phyloP scores from a whole-genome alignment of 108 stramenopile genomes.

The Hondaea fermentalgiana region DNA sequence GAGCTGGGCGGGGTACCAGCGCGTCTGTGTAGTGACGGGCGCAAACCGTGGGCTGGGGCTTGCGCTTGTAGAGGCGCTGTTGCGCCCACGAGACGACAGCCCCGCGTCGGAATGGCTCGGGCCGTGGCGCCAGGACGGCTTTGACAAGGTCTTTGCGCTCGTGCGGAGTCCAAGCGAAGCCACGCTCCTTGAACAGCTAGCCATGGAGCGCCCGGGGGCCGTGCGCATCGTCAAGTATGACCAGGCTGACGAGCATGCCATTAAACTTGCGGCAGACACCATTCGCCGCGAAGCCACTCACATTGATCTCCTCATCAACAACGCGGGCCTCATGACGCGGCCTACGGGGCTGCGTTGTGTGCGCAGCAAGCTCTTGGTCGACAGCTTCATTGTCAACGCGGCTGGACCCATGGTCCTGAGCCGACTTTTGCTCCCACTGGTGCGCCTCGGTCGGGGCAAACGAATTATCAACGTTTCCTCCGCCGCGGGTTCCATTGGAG shows the following conservation, averaged over 20 bases:
- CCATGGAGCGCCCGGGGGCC: neutral
- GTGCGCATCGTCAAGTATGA: neutral
- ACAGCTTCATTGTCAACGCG: neutral
- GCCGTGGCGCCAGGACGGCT: neutral
- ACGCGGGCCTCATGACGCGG: neutral
- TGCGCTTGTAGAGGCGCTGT: neutral
- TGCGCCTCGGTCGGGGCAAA: neutral
- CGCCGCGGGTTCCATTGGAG: neutral
- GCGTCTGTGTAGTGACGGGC: neutral
- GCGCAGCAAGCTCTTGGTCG: neutral
- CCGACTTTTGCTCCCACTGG: neutral
- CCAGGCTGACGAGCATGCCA: neutral
- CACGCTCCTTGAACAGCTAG: neutral
- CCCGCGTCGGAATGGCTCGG: neutral
- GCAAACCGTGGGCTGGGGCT: neutral
- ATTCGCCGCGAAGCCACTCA: neutral
- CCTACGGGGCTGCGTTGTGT: neutral
- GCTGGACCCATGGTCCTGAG: neutral
- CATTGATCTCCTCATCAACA: neutral
- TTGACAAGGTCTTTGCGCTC: neutral
- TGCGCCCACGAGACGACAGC: neutral
- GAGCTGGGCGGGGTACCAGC: neutral
- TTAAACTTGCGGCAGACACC: neutral
- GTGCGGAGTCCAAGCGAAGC: neutral
- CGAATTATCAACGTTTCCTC: neutral